phyloP scores from a whole-genome alignment of 306 rosid genomes.

The Vicia villosa region DNA sequence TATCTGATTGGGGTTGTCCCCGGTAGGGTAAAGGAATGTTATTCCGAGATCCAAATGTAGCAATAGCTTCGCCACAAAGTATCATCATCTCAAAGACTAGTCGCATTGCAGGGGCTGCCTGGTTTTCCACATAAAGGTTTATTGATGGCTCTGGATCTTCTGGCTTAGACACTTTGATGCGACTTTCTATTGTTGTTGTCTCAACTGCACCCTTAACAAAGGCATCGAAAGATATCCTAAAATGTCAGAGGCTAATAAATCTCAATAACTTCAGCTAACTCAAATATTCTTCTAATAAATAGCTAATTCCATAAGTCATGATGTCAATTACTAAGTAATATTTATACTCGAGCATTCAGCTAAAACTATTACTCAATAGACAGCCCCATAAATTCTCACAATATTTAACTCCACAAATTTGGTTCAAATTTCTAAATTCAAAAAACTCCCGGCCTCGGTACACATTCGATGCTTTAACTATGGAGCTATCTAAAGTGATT shows the following conservation, averaged over 20 bases:
- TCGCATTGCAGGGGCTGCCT: constrained; percentile 94
- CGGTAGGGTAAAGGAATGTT: constrained; percentile 89
- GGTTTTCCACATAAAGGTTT: constrained; percentile 90
- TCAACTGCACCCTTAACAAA: constrained; percentile 82
- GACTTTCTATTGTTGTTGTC: constrained; percentile 75
- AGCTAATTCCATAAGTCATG: constrained; percentile 3
- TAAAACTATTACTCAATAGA: not conserved
- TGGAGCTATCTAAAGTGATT: not conserved
- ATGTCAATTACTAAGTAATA: constrained; percentile 19
- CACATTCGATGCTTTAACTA: not conserved
- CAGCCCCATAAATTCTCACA: constrained; percentile 13
- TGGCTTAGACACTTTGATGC: constrained; percentile 85
- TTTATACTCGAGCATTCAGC: constrained; percentile 18
- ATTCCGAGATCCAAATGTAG: constrained; percentile 74
- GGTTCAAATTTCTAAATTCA: not conserved
- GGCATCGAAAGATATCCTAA: constrained; percentile 28
- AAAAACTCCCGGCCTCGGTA: not conserved
- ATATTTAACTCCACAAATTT: not conserved
- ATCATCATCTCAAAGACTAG: constrained; percentile 97
- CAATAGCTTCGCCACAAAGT: constrained; percentile 95
- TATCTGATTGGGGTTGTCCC: constrained; percentile 95
- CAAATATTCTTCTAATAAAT: not conserved
- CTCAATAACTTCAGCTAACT: constrained; percentile 3
- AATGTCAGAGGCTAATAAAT: constrained; percentile 30
- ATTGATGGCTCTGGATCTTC: constrained; percentile 81